Evolutionary conservation across 345 rosid genomes (phyloP), one percentile per base, ranked within the genome.

Genomic region (Schrenkiella parvula): DNA sequence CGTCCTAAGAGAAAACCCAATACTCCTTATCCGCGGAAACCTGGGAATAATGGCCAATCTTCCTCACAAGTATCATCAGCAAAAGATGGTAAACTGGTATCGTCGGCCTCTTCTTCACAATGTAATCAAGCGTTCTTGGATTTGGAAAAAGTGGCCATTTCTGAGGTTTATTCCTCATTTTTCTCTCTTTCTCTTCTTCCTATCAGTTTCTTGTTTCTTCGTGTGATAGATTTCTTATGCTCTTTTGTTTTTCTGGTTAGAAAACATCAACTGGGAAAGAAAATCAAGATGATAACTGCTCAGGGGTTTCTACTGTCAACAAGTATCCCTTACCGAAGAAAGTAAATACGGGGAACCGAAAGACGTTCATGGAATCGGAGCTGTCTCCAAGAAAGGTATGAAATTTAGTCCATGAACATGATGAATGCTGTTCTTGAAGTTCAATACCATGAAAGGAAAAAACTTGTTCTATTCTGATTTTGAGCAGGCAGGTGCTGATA

Each of bases 1-100:
- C 96, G 98, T 55, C 98, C 97, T 19, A 93, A 93, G 78, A 80
- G 92, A 74, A 93, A 93, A 84, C 98, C 98, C 23, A 83, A 82
- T 74, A 88, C 86, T 84, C 98, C 98, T 78, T 93, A 91, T 80
- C 97, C 98, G 72, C 83, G 98, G 31, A 93, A 91, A 81, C 86
- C 72, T 3, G 84, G 91, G 67, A 64, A 70, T 4, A 56, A 62
- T 3, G 39, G 76, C 73, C 61, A 81, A 71, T 70, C 81, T 37
- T 46, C 83, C 48, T 72, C 71, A 11, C 86, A 80, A 22, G 71
- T 65, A 21, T 29, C 67, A 48, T 46, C 71, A 55, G 85, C 84
- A 35, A 87, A 86, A 77, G 92, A 85, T 83, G 86, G 83, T 64
- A 84, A 86, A 72, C 51, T 72, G 75, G 76, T 48, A 23, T 77